phyloP scores from a whole-genome alignment of 73 alveolate species.

The Paramecium primaurelia region DNA sequence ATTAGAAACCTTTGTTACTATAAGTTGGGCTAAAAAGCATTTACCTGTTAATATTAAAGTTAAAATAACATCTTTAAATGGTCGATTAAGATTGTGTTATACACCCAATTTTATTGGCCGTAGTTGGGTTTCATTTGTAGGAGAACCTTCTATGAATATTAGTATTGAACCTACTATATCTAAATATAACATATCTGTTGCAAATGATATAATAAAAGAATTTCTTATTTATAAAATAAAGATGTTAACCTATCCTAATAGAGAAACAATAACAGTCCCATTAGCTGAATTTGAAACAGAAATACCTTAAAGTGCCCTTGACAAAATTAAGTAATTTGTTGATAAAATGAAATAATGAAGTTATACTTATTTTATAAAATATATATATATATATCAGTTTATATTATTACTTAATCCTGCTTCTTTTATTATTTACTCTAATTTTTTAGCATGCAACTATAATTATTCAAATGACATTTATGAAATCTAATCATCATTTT shows the following conservation, averaged over 20 bases:
- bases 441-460: background rate
- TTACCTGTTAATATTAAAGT: background rate
- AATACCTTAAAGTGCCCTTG: background rate
- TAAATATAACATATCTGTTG: background rate
- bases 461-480: background rate
- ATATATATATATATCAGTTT: background rate
- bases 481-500: background rate
- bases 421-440: background rate
- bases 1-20: background rate
- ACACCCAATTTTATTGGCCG: background rate
- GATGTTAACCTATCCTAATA: background rate
- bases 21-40: background rate
- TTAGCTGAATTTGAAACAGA: conserved; percentile 32
- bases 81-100: background rate
- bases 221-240: conserved; percentile 21
- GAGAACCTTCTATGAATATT: conserved; percentile 30
- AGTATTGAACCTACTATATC: conserved; percentile 1
- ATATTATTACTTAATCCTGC: background rate
- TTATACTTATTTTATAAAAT: background rate
- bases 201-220: background rate
- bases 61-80: background rate
- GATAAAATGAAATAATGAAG: background rate
- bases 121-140: conserved; percentile 14
- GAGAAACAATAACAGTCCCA: background rate
- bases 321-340: background rate